Evolutionary conservation across 1,139 yeast genomes (phyloP), one percentile per base, ranked within the genome.

Genomic region (Candida neerlandica): DNA sequence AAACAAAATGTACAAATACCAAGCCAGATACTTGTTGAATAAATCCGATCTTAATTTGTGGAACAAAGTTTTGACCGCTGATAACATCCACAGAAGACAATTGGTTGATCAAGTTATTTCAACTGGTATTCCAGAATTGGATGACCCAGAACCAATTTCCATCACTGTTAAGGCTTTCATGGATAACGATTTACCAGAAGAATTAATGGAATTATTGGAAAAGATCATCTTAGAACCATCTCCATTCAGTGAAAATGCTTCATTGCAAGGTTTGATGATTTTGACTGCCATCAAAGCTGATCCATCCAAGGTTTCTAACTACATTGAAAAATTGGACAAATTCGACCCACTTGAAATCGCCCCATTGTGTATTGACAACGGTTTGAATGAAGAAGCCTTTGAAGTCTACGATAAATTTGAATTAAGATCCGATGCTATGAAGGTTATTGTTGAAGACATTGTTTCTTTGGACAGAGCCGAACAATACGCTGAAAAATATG

Each of bases 1-100:
- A 65, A 94, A 94, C 70, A 84, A 95, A 61, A 94, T 94, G 99
- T 94, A 89, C 80, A 95, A 95, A 71, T 94, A 94, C 71, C 99
- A 95, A 77, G 99, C 99, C 12, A 86, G 98, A 70, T 94, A 95
- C 67, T 78, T 94, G 65, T 82, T 94, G 61, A 75, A 82, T 54
- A 89, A 96, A 68, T 89, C 96, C 16, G 97, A 94, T 63, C 75
- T 84, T 40, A 80, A 72, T 11, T 80, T 94, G 57, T 94, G 99
- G 98, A 74, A 81, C 54, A 78, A 77, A 60, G 99, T 94, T 10
- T 79, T 94, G 64, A 64, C 76, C 53, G 81, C 80, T 48, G 96
- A 88, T 47, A 91, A 89, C 67, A 75, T 82, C 55, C 96, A 92
- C 74, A 86, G 97, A 73, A 86, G 96, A 65, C 95, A 86, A 66